Evolutionary conservation across 2,329 filamentous ascomycete genomes (phyloP), one percentile per base, ranked within the genome.

Genomic region (Pseudogymnoascus sp.): DNA sequence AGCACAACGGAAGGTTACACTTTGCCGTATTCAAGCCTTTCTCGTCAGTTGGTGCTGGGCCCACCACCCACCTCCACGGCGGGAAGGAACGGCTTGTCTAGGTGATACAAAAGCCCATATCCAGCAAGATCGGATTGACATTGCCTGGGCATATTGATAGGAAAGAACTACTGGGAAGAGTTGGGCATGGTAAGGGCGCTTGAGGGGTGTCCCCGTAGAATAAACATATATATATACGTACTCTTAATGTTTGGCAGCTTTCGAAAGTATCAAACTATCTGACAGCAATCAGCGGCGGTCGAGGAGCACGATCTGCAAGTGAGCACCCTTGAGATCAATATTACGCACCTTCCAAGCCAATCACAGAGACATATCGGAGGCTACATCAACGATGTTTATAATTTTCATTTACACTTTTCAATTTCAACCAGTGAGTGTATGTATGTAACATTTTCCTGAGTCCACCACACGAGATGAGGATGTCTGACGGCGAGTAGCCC

Each of bases 151-250:
- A 72, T 38, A 61, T 62, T 38, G 63, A 64, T 50, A 69, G 68
- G 38, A 74, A 74, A 61, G 71, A 74, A 62, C 66, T 73, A 60
- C 63, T 74, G 37, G 71, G 70, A 11, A 60, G 72, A 35, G 73
- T 73, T 64, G 70, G 71, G n/a, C 73, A 70, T 65, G 71, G 73
- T 65, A 73, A 73, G 23, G 37, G 35, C 18, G 35, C 14, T 31
- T 59, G 31, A 38, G 23, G 16, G 23, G 4, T 31, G 14, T 31
- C 7, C 16, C 47, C 25, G 10, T 31, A 18, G 3, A 28, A 16
- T 50, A 28, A 2, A 10, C 12, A 1, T 47, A 4, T 56, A 56
- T 18, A 16, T 31, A 53, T 31, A 56, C 16, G 21, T 21, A 56
- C 5, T 53, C n/a, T 31, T 21, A 21, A 16, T 31, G 8, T 16